phyloP scores from a whole-genome alignment of 2,329 filamentous ascomycete species.

The Talaromyces sp. region DNA sequence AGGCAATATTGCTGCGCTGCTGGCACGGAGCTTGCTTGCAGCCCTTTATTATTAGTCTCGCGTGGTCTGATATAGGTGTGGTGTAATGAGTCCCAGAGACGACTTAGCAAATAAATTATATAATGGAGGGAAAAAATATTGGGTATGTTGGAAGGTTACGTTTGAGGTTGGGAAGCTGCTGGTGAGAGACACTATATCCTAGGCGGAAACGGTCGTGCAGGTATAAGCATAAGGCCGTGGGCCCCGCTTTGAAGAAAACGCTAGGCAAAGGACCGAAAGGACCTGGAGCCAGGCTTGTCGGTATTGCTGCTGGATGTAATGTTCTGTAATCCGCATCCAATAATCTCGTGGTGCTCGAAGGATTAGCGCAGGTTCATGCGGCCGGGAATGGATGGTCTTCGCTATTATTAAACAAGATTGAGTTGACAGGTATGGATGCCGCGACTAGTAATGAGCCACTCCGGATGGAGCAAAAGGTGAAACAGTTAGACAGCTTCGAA shows the following conservation, averaged over 20 bases:
- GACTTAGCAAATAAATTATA: background rate
- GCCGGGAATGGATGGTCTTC: background rate
- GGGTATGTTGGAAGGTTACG: background rate
- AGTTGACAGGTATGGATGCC: background rate
- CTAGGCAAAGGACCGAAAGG: conserved; percentile 7
- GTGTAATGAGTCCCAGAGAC: background rate
- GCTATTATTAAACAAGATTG: background rate
- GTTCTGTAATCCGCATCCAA: background rate
- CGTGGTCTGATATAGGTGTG: background rate
- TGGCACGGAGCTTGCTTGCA: background rate
- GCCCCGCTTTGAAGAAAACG: conserved; percentile 11
- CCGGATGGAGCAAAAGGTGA: background rate
- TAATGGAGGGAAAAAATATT: background rate
- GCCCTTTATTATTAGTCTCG: background rate
- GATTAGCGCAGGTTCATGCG: background rate
- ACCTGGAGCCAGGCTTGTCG: conserved; percentile 2
- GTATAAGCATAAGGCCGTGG: conserved; percentile 12
- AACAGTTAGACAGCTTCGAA: background rate
- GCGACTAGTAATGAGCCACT: background rate
- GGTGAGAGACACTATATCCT: conserved; percentile 8
- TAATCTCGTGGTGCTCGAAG: background rate
- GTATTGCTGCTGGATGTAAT: background rate
- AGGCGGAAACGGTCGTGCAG: conserved; percentile 9
- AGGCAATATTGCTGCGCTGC: background rate
- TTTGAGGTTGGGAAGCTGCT: conserved; percentile 2